A percentile compares a stretch with the other conserved stretches of the same genome.
Evolutionary conservation across 2,329 filamentous ascomycete genomes (phyloP).

Genomic region (Hymenoscyphus albidus): DNA sequence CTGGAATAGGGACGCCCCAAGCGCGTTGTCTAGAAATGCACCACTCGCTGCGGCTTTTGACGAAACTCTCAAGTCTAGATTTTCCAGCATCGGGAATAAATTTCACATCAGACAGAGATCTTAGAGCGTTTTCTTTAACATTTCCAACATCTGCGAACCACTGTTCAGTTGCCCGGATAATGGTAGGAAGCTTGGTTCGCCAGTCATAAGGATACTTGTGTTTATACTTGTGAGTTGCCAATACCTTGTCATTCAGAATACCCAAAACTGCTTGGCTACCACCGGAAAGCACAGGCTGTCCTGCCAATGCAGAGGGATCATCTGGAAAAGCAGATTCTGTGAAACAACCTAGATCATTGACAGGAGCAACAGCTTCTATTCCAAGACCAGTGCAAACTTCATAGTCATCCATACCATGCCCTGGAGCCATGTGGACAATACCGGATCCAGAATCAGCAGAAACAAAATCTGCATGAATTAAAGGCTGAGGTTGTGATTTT

Average conservation of each 20-base stretch:
- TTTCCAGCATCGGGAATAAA: conserved; percentile 77
- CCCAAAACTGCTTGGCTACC: conserved; percentile 68
- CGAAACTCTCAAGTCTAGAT: conserved; percentile 75
- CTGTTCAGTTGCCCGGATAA: conserved; percentile 88
- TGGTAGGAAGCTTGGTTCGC: conserved; percentile 89
- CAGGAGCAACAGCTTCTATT: conserved; percentile 74
- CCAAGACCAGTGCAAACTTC: conserved; percentile 68
- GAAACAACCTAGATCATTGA: conserved; percentile 78
- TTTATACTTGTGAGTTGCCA: conserved; percentile 66
- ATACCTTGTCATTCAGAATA: conserved; percentile 61
- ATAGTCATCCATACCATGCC: conserved; percentile 96
- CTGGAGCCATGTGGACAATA: conserved; percentile 90
- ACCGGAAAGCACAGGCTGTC: conserved; percentile 66
- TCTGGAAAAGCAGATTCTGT: conserved; percentile 74
- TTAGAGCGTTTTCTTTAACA: conserved; percentile 72
- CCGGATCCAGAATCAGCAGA: conserved; percentile 87
- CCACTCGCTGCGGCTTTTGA: conserved; percentile 89
- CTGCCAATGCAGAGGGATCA: conserved; percentile 62
- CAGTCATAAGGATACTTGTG: conserved; percentile 99
- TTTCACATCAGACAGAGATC: conserved; percentile 64
- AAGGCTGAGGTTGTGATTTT: conserved; percentile 55
- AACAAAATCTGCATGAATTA: conserved; percentile 86
- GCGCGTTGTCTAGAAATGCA: conserved; percentile 94
- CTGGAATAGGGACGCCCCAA: conserved; percentile 96
- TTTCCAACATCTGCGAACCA: conserved; percentile 93